Base-by-base conservation (phyloP, 2,329 filamentous ascomycete species). In the Whalleya microplaca region DNA sequence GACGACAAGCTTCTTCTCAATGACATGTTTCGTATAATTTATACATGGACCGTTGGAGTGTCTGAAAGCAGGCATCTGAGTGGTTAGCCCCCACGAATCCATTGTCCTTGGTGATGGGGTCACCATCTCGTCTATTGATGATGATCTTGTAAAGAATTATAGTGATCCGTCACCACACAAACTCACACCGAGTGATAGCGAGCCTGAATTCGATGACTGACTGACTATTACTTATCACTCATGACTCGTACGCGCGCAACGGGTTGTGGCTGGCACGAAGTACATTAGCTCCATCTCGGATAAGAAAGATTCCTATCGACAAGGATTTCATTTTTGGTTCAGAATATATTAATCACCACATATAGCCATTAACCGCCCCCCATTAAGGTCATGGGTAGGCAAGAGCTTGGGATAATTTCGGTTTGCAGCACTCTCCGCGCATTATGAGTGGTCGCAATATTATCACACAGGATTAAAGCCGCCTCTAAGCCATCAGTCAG, bases 331-430 rank as follows among this genome's bases (percentile, higher is more conserved):
- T 50, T 41, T 64, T 55, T 55, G 63, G 64, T 61, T 62, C 58
- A 62, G 53, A 37, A 64, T 73, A 75, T 76, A 76, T 69, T 69
- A 70, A 60, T 62, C 62, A 66, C 58, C 68, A 70, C 65, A 72
- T 75, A 75, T 74, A 75, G 62, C 62, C 69, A 66, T 70, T 69
- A 70, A 67, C 61, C 65, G 64, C 64, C 63, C 55, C 63, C 63
- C 59, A 59, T 64, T 71, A 70, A 68, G 66, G 57, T 56, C 65
- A 71, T 65, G 69, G 69, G 53, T 53, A 57, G 21, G 50, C 8
- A 54, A 61, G 52, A 57, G 53, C 61, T 66, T 61, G 64, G 64
- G 64, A 66, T 69, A 74, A 74, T 74, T 65, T 74, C 72, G 69
- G 71, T 62, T 66, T 69, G 64, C 66, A 69, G 63, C 52, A 64